Base-by-base conservation (phyloP, 2,329 filamentous ascomycete species). In the Arthroderma uncinatum region DNA sequence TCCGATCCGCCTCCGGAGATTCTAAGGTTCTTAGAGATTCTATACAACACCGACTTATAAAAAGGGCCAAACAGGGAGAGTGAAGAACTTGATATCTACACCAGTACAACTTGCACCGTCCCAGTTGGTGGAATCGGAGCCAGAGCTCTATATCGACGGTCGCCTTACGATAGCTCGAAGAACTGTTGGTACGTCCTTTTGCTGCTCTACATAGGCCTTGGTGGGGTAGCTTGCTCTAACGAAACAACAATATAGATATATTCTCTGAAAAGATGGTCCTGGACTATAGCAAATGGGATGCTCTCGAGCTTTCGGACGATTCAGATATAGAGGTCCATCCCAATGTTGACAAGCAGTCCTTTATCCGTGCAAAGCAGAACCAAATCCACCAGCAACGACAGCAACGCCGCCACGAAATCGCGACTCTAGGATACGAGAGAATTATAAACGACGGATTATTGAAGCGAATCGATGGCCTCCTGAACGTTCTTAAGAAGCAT, bases 241-340 rank as follows among this genome's bases (percentile, higher is more conserved):
- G 25, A 48, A 48, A 25, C 44, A 14, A 25, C 21, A 48, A 12
- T 28, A 8, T 28, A 21, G 23, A n/a, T 19, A 21, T 28, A 48
- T 48, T 30, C 34, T 30, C 42, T 36, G 28, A 16, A 19, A 65
- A 53, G 16, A 79, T 79, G 77, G 76, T 78, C n/a, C 77, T 86
- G 61, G 81, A 86, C 66, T 87, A 81, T 67, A 79, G 78, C 68
- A 81, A 81, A 69, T 81, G 78, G 78, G 78, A 97, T 71, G 85
- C 87, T 59, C 82, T 98, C 68, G 93, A 98, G 83, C 84, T 98
- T 69, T 95, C 89, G 68, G 93, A 98, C 74, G 93, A 98, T 74
- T 96, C 90, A 54, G 93, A 98, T 68, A 85, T 98, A 66, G 93
- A 98, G 76, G 93, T 97, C 54, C 93, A 98, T 73, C 93, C 93